phyloP scores from a whole-genome alignment of 306 rosid species.

The Rosa chinensis region DNA sequence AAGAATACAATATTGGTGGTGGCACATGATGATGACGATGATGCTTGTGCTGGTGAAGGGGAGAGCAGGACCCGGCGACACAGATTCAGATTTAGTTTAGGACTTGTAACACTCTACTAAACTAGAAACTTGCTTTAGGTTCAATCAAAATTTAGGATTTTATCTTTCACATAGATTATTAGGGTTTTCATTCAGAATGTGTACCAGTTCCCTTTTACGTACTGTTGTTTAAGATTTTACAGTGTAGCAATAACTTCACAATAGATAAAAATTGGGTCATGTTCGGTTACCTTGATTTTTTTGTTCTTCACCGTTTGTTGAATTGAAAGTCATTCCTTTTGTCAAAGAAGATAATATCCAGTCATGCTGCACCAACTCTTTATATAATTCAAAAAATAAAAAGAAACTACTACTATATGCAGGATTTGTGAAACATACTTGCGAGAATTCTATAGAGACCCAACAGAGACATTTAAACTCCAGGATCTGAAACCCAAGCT shows the following conservation, averaged over 20 bases:
- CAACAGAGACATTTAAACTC: no score
- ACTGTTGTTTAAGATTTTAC: slow-evolving; percentile 11
- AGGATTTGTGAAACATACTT: no score
- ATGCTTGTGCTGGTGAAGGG: slow-evolving; percentile 18
- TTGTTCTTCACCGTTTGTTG: background rate
- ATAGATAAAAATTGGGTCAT: slow-evolving; percentile 6
- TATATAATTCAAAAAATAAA: background rate
- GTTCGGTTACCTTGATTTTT: background rate
- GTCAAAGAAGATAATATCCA: background rate
- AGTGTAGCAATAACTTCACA: slow-evolving; percentile 25
- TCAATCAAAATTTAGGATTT: slow-evolving; percentile 22
- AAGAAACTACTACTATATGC: background rate
- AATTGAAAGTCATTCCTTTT: background rate
- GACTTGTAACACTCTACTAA: slow-evolving; percentile 35
- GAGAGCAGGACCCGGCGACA: slow-evolving; percentile 14
- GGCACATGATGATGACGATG: slow-evolving; percentile 15
- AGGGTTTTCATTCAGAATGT: slow-evolving; percentile 13
- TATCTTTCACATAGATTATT: slow-evolving; percentile 16
- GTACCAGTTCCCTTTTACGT: background rate
- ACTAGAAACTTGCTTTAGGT: slow-evolving; percentile 22
- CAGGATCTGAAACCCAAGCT: no score
- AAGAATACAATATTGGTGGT: slow-evolving; percentile 11
- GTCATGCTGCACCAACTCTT: background rate
- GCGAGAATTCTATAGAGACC: no score
- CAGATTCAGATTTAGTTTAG: slow-evolving; percentile 21